A percentile compares a stretch with the other conserved stretches of the same genome.
phyloP scores from a whole-genome alignment of 495 filamentous ascomycete species.

The Monascus purpureus region DNA sequence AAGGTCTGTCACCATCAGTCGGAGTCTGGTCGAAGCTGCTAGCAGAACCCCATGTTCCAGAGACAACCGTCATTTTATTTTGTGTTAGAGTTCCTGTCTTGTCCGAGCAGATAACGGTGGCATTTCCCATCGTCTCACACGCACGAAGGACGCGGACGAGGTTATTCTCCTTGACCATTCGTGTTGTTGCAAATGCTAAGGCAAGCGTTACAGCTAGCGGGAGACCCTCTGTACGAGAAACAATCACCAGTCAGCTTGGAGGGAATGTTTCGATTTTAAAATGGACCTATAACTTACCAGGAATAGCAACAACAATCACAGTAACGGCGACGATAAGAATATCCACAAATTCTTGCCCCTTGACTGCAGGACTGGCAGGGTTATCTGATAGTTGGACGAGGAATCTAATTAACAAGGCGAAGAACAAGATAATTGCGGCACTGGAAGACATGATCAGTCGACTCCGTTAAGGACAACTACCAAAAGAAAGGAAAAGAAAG shows the following conservation, averaged over 20 bases:
- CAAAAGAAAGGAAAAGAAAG: no score
- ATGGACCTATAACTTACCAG: slow-evolving; percentile 24
- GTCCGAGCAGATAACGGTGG: slow-evolving; percentile 55
- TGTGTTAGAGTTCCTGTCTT: slow-evolving; percentile 61
- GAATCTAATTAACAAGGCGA: slow-evolving; percentile 49
- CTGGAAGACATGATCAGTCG: no score
- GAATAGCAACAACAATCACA: slow-evolving; percentile 59
- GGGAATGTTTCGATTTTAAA: no score
- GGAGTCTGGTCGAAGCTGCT: slow-evolving; percentile 33
- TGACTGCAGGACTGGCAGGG: slow-evolving; percentile 32
- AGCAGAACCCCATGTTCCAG: slow-evolving; percentile 43
- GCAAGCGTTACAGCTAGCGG: slow-evolving; percentile 54
- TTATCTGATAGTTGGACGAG: slow-evolving; percentile 38
- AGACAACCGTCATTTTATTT: slow-evolving; percentile 59
- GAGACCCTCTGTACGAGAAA: slow-evolving; percentile 35
- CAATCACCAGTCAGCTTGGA: not conserved
- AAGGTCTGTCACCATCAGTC: slow-evolving; percentile 9
- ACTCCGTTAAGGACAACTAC: no score
- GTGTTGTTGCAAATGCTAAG: slow-evolving; percentile 55
- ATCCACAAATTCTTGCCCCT: slow-evolving; percentile 49
- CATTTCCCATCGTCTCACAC: slow-evolving; percentile 63
- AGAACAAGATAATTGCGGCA: slow-evolving; percentile 47
- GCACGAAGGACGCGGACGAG: slow-evolving; percentile 50
- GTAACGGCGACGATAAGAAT: slow-evolving; percentile 60
- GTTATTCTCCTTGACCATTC: slow-evolving; percentile 59